These are phyloP conservation scores for Hyaloscypha bicolor DNA, from an alignment of 495 filamentous ascomycete species.

Conservation along the genomic window DNA sequence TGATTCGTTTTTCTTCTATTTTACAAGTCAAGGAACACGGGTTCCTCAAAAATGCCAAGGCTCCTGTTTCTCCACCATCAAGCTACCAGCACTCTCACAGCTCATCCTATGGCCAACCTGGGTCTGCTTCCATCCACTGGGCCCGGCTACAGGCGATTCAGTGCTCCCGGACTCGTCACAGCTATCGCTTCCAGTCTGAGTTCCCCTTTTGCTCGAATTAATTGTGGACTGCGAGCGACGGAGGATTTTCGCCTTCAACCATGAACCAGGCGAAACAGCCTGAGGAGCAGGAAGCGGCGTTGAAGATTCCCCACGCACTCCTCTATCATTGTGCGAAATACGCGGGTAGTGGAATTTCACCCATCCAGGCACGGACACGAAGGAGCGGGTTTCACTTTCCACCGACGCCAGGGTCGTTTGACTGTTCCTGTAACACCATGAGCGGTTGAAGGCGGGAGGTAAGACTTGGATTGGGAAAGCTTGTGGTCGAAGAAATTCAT, in stretches of 20 bases:
- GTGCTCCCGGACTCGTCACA: no score
- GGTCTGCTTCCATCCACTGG: no score
- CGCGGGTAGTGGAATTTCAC: neutral
- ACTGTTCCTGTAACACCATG: neutral
- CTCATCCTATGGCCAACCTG: no score
- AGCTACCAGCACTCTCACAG: no score
- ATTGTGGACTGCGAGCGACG: neutral
- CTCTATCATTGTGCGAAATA: neutral
- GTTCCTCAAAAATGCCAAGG: neutral
- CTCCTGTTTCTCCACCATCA: no score
- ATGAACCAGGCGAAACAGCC: neutral
- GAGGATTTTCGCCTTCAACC: neutral
- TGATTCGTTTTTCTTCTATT: no score
- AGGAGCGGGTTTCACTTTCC: neutral
- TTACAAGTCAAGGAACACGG: no score
- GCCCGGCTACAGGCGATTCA: no score
- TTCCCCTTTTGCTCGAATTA: neutral
- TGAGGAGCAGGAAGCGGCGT: neutral
- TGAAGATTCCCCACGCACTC: neutral
- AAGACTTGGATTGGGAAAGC: neutral
- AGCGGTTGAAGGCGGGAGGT: neutral
- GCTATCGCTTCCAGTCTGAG: no score
- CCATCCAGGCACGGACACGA: neutral
- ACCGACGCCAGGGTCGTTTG: neutral
- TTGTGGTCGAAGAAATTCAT: neutral